Evolutionary conservation across 306 rosid species (phyloP), one percentile per base, ranked within the genome.

Genomic region (Medicago lupulina): DNA sequence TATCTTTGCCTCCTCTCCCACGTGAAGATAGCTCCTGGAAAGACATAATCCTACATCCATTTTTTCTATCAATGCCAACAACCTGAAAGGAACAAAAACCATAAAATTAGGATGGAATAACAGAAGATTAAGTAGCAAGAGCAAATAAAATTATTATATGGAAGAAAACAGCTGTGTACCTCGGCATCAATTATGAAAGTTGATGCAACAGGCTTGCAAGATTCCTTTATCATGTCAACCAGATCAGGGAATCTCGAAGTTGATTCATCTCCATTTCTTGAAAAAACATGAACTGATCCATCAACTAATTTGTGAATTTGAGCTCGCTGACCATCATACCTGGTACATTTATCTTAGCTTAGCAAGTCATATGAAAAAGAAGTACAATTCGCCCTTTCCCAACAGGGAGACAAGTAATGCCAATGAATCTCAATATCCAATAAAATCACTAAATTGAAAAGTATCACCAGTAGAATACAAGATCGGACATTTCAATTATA

Each of bases 321-420:
- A 44, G 96, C 98, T 75, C 98, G 92, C 86, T 93, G 98, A 47
- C 98, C 98, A 84, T 93, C 98, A 76, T 93, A 93, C 81, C 98
- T 93, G 80, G 74, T 79, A 62, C 70, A 80, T 34, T 38, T 12
- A 51, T 76, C 39, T 71, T 67, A 62, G 68, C 44, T 63, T 25
- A 73, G 76, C 40, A 74, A 28, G 57, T 79, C 5, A 39, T 9
- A 50, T 25, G 40, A 69, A 62, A 85, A 19, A 65, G 43, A 66
- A 61, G 72, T 53, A 70, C 2, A 11, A 57, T 49, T 38, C 50
- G 43, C 76, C 70, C 40, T 28, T 15, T 66, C 12, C 40, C 8
- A 63, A 75, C 61, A 78, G 71, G 66, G 70, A 71, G 64, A 43
- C 28, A 49, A 38, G 74, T 49, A 70, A 71, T 59, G 44, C 34